phyloP scores from a whole-genome alignment of 2,329 filamentous ascomycete genomes.

The Scortechinia acanthostroma region DNA sequence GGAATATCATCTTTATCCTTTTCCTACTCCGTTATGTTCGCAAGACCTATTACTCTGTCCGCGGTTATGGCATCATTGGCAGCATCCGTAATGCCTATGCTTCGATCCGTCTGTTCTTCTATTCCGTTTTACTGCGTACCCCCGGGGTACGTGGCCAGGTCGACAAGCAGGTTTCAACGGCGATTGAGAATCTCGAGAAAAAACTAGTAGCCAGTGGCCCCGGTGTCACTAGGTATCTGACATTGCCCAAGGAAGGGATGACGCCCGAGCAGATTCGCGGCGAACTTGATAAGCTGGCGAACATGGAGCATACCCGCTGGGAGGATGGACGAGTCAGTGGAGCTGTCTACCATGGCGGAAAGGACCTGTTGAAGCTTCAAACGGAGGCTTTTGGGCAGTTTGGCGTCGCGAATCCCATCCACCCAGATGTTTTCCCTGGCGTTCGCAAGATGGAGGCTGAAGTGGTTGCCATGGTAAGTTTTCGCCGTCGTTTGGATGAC shows the following conservation, averaged over 20 bases:
- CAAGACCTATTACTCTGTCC: constrained; percentile 74
- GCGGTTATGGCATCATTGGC: constrained; percentile 80
- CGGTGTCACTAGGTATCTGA: constrained; percentile 65
- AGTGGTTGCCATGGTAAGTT: constrained; percentile 68
- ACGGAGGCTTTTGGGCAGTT: constrained; percentile 90
- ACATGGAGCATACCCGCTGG: constrained; percentile 91
- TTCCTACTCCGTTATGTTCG: constrained; percentile 81
- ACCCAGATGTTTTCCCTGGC: constrained; percentile 95
- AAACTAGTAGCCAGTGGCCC: constrained; percentile 66
- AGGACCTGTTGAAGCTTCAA: constrained; percentile 74
- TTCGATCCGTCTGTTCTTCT: constrained; percentile 65
- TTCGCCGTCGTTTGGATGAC: not conserved
- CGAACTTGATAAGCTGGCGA: constrained; percentile 72
- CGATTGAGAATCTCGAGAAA: constrained; percentile 71
- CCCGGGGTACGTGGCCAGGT: constrained; percentile 84
- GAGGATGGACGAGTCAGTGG: constrained; percentile 92
- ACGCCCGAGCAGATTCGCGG: constrained; percentile 68
- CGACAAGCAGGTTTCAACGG: constrained; percentile 74
- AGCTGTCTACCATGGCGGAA: constrained; percentile 90
- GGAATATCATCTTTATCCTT: constrained; percentile 81
- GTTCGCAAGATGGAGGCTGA: constrained; percentile 99
- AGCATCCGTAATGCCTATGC: constrained; percentile 70
- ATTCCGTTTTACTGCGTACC: constrained; percentile 76
- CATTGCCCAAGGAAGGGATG: constrained; percentile 79
- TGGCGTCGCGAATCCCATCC: constrained; percentile 90